These are phyloP conservation scores for Fusarium protoensiforme DNA, from an alignment of 2,329 filamentous ascomycete genomes.

Conservation along the genomic window DNA sequence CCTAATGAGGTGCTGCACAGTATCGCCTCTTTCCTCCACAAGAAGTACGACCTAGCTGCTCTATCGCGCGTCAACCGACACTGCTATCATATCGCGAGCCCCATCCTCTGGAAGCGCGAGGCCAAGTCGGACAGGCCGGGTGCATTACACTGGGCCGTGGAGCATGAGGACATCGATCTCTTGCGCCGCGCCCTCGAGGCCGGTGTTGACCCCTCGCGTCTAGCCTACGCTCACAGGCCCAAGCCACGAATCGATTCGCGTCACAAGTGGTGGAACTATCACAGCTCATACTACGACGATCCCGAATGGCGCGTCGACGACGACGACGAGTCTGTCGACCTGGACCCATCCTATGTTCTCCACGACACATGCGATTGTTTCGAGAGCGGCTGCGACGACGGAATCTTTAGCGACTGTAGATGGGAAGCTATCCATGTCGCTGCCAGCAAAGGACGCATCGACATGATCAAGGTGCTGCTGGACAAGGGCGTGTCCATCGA, in stretches of 20 bases:
- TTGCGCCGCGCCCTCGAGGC: conserved; percentile 40
- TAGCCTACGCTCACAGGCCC: conserved; percentile 41
- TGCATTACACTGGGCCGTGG: conserved; percentile 42
- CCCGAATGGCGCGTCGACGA: conserved; percentile 39
- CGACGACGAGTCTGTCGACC: conserved; percentile 41
- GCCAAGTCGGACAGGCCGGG: conserved; percentile 40
- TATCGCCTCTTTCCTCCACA: conserved; percentile 39
- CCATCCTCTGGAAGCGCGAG: conserved; percentile 44
- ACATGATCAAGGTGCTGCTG: conserved; percentile 41
- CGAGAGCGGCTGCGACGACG: conserved; percentile 41
- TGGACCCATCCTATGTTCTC: conserved; percentile 37
- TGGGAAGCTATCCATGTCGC: conserved; percentile 43
- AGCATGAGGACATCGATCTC: conserved; percentile 34
- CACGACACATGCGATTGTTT: conserved; percentile 43
- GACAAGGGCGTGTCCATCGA: conserved; percentile 39
- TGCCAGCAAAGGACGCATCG: conserved; percentile 41
- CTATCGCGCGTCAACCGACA: conserved; percentile 38
- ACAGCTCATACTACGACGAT: conserved; percentile 42
- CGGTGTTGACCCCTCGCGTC: conserved; percentile 36
- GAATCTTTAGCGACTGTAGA: conserved; percentile 43
- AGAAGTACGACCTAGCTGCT: conserved; percentile 42
- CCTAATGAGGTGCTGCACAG: conserved; percentile 43
- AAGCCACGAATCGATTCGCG: conserved; percentile 37
- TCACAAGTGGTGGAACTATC: conserved; percentile 45
- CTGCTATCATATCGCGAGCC: conserved; percentile 40